Conservation (phyloP, 2,329 filamentous ascomycete species). For the Epichloe scottii region DNA sequence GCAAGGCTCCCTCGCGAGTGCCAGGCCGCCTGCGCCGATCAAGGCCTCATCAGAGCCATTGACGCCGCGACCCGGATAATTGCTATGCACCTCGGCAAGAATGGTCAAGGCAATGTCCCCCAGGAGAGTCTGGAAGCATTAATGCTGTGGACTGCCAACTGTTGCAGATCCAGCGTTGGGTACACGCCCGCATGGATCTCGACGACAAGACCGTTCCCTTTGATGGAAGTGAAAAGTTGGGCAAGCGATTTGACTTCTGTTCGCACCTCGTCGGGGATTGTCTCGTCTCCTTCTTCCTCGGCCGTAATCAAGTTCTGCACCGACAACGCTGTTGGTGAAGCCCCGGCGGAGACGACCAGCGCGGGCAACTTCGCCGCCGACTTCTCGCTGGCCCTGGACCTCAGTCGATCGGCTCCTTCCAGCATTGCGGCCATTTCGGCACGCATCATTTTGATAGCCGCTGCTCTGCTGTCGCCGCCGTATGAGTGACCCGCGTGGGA, state of each 20-base stretch:
- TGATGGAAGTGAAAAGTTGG: constrained; percentile 15
- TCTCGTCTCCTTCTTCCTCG: constrained; percentile 5
- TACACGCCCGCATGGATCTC: constrained; percentile 72
- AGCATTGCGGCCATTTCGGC: constrained; percentile 19
- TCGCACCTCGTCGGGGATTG: constrained; percentile 9
- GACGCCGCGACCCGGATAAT: constrained; percentile 48
- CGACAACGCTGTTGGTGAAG: constrained; percentile 53
- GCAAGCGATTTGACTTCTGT: constrained; percentile 10
- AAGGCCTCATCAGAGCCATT: constrained; percentile 47
- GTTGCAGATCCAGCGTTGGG: constrained; percentile 64
- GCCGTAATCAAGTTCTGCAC: constrained; percentile 14
- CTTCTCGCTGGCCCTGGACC: constrained; percentile 8
- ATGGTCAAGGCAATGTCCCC: constrained; percentile 52
- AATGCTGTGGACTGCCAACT: constrained; percentile 57
- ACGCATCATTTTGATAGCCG: constrained; percentile 18
- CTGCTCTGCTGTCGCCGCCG: constrained; percentile 20
- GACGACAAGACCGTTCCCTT: constrained; percentile 30
- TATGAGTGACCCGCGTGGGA: constrained; percentile 66
- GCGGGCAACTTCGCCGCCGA: constrained; percentile 8
- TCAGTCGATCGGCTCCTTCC: constrained; percentile 12
- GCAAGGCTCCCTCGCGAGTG: constrained; percentile 63
- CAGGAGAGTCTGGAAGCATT: constrained; percentile 30
- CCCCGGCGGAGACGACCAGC: constrained; percentile 52
- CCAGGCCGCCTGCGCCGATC: constrained; percentile 55
- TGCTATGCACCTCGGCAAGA: constrained; percentile 57